Base-by-base conservation (phyloP, 1,284 basidiomycete genomes). In the Ganoderma lucidum region DNA sequence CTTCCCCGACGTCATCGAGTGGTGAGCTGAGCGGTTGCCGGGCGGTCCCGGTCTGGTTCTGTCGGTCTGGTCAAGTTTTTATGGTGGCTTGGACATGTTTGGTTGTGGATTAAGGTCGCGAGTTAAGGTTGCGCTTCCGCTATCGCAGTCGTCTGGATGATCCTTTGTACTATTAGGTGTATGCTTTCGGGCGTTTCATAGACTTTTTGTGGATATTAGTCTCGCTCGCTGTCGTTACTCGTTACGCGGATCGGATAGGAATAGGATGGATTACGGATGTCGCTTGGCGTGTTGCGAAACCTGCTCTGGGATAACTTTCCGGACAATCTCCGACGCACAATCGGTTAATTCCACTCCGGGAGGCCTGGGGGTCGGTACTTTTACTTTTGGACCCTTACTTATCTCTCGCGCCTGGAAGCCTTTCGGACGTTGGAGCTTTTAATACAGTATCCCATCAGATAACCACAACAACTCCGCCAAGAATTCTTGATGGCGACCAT, bases 1-100 rank as follows among this genome's bases (percentile, higher is more conserved):
- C 84, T 96, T 97, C 85, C 93, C 94, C 41, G 81, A 86, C 0
- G 86, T 89, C 68, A 82, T 96, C 58, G 88, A 94, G 72, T 96
- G 94, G 94, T 96, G 79, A 80, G 32, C 8, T 35, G 35, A 8
- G 8, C 35, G 35, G 35, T 8, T 35, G 35, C 8, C 35, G 35
- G 35, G 35, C 35, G 19, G 17, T 0, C 0, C 10, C 1, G n/a
- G 23, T 39, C 35, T 6, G 15, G 6, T 30, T 32, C 10, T 32
- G 28, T 15, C 30, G n/a, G 4, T 30, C 4, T 30, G n/a, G 23
- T 23, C 23, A 23, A 23, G 23, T 35, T 35, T 55, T 55, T 55
- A 32, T 55, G 30, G 30, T 32, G 51, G 23, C 28, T 30, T 32
- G 23, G 28, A 32, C 14, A 12, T 32, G 53, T 55, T 15, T 55